Evolutionary conservation across 345 rosid genomes (phyloP), one percentile per base, ranked within the genome.

Genomic region (Adansonia digitata): DNA sequence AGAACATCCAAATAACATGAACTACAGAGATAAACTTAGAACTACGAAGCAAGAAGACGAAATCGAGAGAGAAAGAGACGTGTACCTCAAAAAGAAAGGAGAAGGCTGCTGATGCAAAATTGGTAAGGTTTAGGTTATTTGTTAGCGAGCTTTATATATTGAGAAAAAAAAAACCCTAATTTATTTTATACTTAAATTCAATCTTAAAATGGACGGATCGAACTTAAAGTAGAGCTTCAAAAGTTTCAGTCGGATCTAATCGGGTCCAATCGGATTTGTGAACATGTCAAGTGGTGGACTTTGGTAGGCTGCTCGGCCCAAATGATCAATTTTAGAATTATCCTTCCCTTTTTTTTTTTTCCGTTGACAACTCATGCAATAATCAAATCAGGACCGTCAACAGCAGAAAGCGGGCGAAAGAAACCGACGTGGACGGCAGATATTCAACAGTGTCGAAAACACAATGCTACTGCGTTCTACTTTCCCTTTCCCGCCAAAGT

Each of bases 401-500:
- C 27, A 2, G 26, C 39, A 17, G 8, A 11, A n/a, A n/a, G n/a
- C 5, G 4, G 43, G 15, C 8, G 14, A 66, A 5, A 12, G 52
- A 24, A 22, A 66, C n/a, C 71, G 49, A 66, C 53, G 13, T 43
- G 71, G 53, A 67, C 39, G 53, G 39, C 53, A 7, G 39, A 43
- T 22, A 72, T 72, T 53, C 63, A 72, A 53, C 45, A 6, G 27
- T 35, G 14, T 53, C 14, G 8, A 3, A 27, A 15, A 13, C 29
- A 20, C 11, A 7, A 29, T 27, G 13, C 24, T 51, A 9, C 10
- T 6, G 14, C 7, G 1, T 18, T n/a, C 2, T 7, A 7, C 37
- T 34, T 34, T 20, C 18, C 9, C 18, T 4, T 71, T 55, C 60
- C 73, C 73, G 74, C 74, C 61, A 45, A n/a, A n/a, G n/a, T n/a